Percentiles rank a stretch among this genome's conserved stretches.
Evolutionary conservation across 2,329 filamentous ascomycete genomes (phyloP).

Genomic region (Hypoxylon sp.): DNA sequence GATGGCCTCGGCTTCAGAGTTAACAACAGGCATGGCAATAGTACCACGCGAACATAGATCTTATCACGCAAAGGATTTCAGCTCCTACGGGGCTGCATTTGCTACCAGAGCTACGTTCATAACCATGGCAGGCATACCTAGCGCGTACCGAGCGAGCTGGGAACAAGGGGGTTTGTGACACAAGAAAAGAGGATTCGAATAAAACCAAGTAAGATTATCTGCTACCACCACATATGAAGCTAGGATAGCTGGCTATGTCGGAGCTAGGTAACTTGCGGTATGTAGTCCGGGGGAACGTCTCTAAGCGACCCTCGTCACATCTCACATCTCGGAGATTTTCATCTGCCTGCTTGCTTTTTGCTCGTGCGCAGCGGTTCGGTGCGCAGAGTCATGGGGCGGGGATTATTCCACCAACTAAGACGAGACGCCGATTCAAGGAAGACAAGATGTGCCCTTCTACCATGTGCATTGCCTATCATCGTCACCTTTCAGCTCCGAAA

Average conservation of each 20-base stretch:
- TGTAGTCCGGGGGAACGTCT: neutral
- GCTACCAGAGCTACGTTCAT: neutral
- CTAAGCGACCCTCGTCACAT: neutral
- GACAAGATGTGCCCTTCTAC: no score
- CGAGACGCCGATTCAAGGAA: neutral
- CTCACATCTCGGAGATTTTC: neutral
- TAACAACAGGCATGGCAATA: neutral
- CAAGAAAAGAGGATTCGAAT: no score
- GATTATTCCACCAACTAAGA: neutral
- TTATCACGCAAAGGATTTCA: neutral
- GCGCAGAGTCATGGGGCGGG: no score
- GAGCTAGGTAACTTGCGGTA: neutral
- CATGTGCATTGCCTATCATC: no score
- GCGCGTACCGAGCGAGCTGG: neutral
- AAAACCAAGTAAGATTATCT: no score
- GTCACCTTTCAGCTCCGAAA: constrained; percentile 4
- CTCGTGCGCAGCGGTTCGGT: no score
- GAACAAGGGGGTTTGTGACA: no score
- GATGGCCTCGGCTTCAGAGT: neutral
- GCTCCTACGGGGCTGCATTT: neutral
- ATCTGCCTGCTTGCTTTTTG: no score
- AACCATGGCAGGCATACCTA: no score
- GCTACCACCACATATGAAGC: neutral
- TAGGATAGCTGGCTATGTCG: no score
- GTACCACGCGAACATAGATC: neutral